Base-by-base conservation (phyloP, 257 asterid species). In the Penstemon barbatus region DNA sequence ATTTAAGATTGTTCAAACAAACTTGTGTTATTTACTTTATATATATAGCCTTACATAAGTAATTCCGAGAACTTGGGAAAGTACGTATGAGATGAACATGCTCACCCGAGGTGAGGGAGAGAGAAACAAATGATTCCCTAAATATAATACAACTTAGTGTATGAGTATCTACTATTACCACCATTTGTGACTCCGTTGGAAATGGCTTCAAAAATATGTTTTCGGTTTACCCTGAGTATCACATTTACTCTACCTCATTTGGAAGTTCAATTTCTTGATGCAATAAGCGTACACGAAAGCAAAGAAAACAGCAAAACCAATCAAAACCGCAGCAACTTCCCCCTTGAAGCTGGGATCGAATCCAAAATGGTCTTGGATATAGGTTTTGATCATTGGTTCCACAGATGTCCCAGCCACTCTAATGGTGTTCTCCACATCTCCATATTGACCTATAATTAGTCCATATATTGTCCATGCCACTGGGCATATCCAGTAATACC, bases 401-500 rank as follows among this genome's bases (percentile, higher is more conserved):
- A 55, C 7, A 12, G 69, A 9, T 60, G 37, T 65, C 49, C 92
- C 97, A 0, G 84, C 82, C 0, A 82, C 68, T 3, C 44, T 63
- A 5, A 63, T 63, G 6, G 68, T 63, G 7, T 63, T 12, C 68
- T 10, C 68, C 15, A 63, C 37, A 15, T 63, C 68, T 6, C 45
- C 33, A 18, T 44, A 63, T 46, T 63, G 95, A 15, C 96, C 91
- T 54, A 86, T 78, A 65, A 92, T 92, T 33, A 84, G 60, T 13
- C 98, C 98, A 10, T 92, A 87, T 2, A 92, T 89, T 0, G 97
- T 92, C 98, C 98, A 92, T 6, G 98, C 97, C 68, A 89, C 88
- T 0, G 98, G 98, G 68, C 97, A 92, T 38, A 92, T 78, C 95
- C 95, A 92, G 76, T 89, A 87, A 75, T 92, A 92, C 98, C 98